Percentiles rank a stretch among this genome's conserved stretches.
Conservation (phyloP, 2,329 filamentous ascomycete genomes). For the Sporothrix dimorphospora region DNA sequence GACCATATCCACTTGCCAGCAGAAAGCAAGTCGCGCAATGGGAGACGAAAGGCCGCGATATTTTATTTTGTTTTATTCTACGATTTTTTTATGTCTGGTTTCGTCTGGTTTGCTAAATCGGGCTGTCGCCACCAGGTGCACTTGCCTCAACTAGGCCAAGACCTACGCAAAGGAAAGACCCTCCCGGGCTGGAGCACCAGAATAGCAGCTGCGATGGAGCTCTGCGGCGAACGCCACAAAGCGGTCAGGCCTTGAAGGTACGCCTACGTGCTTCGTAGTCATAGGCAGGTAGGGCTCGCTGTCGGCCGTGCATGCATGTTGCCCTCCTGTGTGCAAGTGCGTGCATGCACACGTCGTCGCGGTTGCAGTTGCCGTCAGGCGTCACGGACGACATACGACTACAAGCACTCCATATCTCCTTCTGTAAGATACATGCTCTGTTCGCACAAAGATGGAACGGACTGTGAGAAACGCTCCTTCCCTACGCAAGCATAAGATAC, state of each 20-base stretch:
- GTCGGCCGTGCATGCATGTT: not conserved
- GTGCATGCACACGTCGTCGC: not conserved
- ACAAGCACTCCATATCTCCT: no score
- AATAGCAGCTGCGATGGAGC: slow-evolving; percentile 14
- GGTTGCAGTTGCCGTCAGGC: not conserved
- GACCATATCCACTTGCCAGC: not conserved
- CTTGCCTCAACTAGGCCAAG: slow-evolving; percentile 6
- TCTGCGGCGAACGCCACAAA: not conserved
- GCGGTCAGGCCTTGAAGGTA: not conserved
- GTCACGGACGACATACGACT: not conserved
- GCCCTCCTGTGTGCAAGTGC: not conserved
- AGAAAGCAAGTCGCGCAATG: not conserved
- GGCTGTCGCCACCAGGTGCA: not conserved
- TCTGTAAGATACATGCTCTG: not conserved
- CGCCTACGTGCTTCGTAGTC: not conserved
- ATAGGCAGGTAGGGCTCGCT: not conserved
- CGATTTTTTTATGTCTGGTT: not conserved
- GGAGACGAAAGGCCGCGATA: not conserved
- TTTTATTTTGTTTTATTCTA: not conserved
- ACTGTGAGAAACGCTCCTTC: not conserved
- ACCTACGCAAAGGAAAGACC: slow-evolving; percentile 8
- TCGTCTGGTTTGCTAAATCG: not conserved
- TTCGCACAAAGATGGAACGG: not conserved
- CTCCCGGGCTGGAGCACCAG: not conserved
- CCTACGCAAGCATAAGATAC: not conserved